Conservation (phyloP, 306 rosid genomes). For the Citrullus colocynthis region DNA sequence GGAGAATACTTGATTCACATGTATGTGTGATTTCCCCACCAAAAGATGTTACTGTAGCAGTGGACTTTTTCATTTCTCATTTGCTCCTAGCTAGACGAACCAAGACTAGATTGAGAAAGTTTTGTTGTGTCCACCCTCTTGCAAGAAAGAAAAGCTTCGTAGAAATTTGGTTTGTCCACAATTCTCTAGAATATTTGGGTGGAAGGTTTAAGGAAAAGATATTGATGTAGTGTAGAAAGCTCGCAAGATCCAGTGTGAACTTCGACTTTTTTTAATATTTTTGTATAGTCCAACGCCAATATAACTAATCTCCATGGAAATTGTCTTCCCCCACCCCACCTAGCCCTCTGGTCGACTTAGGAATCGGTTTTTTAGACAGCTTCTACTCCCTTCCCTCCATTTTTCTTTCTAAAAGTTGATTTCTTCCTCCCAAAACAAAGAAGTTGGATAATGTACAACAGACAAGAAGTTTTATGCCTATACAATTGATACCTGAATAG, state of each 20-base stretch:
- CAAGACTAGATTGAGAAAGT: background rate
- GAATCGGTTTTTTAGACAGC: background rate
- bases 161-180: background rate
- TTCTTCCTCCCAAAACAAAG: background rate
- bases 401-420: background rate
- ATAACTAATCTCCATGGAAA: background rate
- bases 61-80: background rate
- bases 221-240: background rate
- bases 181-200: background rate
- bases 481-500: constrained; percentile 50
- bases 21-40: background rate
- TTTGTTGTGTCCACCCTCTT: background rate
- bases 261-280: background rate
- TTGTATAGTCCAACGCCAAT: no score
- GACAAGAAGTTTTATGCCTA: background rate
- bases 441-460: background rate
- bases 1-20: background rate
- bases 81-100: background rate
- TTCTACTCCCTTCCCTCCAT: background rate
- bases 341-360: background rate
- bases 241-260: background rate
- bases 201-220: background rate
- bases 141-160: background rate
- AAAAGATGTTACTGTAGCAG: background rate
- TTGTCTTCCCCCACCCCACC: background rate